phyloP scores from a whole-genome alignment of 805 yeast species.

The Starmerella etchellsii region DNA sequence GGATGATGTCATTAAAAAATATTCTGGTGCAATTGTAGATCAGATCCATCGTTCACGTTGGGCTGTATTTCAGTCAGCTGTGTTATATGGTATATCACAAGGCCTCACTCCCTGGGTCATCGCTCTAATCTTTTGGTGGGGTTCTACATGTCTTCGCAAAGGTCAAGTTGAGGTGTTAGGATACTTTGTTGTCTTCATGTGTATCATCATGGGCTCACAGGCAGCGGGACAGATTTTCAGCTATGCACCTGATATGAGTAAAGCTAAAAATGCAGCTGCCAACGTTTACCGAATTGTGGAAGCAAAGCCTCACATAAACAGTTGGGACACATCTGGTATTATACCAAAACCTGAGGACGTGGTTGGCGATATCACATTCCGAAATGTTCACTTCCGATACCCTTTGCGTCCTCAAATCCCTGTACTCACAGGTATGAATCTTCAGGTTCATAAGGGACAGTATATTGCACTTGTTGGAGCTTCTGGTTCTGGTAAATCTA shows the following conservation, averaged over 20 bases:
- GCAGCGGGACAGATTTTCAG: constrained; percentile 33
- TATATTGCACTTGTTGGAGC: constrained; percentile 58
- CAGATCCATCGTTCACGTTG: constrained; percentile 25
- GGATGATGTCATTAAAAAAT: constrained; percentile 27
- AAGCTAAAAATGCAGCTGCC: constrained; percentile 29
- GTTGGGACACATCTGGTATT: constrained; percentile 24
- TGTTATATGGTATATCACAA: constrained; percentile 30
- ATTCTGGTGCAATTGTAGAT: constrained; percentile 21
- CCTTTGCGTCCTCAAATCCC: constrained; percentile 42
- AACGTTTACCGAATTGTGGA: constrained; percentile 27
- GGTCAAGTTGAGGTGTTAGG: constrained; percentile 24
- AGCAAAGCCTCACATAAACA: constrained; percentile 27
- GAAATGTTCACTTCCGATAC: constrained; percentile 51
- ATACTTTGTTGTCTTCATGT: constrained; percentile 31
- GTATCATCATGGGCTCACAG: constrained; percentile 32
- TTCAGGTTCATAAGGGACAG: constrained; percentile 38
- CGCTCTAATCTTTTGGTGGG: constrained; percentile 35
- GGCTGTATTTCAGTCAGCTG: constrained; percentile 25
- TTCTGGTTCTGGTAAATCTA: constrained; percentile 50
- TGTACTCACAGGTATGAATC: constrained; percentile 39
- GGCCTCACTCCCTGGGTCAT: constrained; percentile 31
- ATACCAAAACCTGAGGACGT: constrained; percentile 24
- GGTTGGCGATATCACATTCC: constrained; percentile 42
- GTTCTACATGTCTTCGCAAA: constrained; percentile 28
- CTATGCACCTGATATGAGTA: constrained; percentile 34